These are phyloP conservation scores for Colletotrichum zoysiae DNA, from an alignment of 2,329 filamentous ascomycete species.

Conservation along the genomic window DNA sequence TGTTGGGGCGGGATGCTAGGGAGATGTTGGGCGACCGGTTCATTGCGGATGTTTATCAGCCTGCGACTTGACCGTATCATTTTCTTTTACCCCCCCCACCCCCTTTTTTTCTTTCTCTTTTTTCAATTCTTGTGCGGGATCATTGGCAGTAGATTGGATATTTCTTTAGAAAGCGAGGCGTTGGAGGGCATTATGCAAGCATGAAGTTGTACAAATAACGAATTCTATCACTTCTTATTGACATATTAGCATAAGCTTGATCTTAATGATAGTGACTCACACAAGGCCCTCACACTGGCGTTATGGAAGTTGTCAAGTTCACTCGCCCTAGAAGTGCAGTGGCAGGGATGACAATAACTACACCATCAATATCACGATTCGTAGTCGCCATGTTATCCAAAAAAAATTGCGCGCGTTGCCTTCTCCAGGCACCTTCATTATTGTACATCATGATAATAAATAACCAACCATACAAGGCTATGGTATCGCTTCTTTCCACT, in stretches of 20 bases:
- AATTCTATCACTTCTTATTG: not conserved
- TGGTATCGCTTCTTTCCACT: constrained; percentile 17
- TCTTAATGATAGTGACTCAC: not conserved
- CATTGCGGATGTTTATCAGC: constrained; percentile 38
- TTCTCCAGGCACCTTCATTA: not conserved
- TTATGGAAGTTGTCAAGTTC: not conserved
- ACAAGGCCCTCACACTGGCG: not conserved
- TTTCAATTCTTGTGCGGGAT: not conserved
- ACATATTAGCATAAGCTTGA: not conserved
- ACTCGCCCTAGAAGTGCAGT: not conserved
- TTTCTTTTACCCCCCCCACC: no score
- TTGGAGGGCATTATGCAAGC: not conserved
- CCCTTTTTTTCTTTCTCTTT: not conserved
- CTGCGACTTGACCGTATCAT: constrained; percentile 23
- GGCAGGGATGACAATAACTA: not conserved
- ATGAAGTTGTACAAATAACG: not conserved
- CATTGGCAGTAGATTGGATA: not conserved
- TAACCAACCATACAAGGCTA: constrained; percentile 20
- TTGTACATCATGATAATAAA: constrained; percentile 31
- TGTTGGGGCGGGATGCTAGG: constrained; percentile 35
- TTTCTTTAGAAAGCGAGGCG: constrained; percentile 14
- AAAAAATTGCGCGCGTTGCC: not conserved
- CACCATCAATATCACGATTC: not conserved
- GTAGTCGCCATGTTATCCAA: not conserved
- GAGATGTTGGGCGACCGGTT: constrained; percentile 39